Evolutionary conservation across 2,329 filamentous ascomycete species (phyloP).

Genomic region (Calonectria leucothoes): DNA sequence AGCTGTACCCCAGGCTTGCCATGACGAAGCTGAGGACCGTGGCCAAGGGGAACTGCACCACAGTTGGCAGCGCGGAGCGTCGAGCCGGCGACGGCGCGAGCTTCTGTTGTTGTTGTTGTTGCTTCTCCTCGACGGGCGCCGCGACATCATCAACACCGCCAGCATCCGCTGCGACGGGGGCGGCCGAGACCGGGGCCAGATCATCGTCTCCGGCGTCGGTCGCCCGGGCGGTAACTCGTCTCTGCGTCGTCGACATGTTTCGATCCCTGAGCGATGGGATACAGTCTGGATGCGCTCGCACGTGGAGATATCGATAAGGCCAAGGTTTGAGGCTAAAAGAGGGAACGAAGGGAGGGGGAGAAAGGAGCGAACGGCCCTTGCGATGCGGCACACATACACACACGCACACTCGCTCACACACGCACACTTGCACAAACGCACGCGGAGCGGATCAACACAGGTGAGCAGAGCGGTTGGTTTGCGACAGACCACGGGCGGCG

Average conservation of each 20-base stretch:
- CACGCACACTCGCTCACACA: too few relatives aligned
- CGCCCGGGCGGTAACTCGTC: conserved; percentile 34
- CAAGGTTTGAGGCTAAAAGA: background rate
- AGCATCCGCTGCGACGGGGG: background rate
- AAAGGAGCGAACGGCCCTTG: background rate
- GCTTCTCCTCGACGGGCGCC: background rate
- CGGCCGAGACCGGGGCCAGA: conserved; percentile 23
- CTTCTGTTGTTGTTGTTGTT: background rate
- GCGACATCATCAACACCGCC: background rate
- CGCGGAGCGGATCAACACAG: conserved; percentile 7
- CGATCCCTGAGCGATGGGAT: background rate
- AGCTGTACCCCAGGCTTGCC: conserved; percentile 72
- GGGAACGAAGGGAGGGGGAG: background rate
- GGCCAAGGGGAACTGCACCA: conserved; percentile 64
- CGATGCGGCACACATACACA: background rate
- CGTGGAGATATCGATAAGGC: background rate
- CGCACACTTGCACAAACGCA: background rate
- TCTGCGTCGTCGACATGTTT: conserved; percentile 31
- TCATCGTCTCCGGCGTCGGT: conserved; percentile 31
- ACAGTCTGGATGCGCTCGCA: background rate
- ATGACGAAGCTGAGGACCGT: conserved; percentile 69
- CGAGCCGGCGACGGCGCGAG: conserved; percentile 6
- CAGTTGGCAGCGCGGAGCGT: conserved; percentile 53
- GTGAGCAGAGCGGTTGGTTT: conserved; percentile 3
- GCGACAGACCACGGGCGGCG: conserved; percentile 3